Percentiles rank a stretch among this genome's conserved stretches.
These are phyloP conservation scores for Castanea crenata DNA, from an alignment of 306 rosid species.

Conservation along the genomic window DNA sequence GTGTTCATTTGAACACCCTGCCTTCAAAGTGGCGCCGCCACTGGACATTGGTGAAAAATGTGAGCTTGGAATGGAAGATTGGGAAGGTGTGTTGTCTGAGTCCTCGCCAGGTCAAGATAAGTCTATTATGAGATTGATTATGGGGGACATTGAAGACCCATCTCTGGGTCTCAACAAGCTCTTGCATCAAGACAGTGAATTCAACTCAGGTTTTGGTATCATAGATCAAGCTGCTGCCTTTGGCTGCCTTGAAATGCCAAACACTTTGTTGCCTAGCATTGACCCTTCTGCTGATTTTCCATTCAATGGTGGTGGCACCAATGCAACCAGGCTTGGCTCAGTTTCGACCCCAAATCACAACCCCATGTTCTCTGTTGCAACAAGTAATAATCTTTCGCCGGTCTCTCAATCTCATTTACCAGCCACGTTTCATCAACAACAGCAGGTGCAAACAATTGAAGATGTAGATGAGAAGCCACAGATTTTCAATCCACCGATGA, in stretches of 20 bases:
- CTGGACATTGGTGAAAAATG: conserved; percentile 53
- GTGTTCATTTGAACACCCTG: no score
- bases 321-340: conserved; percentile 27
- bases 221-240: conserved; percentile 51
- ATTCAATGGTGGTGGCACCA: conserved; percentile 12
- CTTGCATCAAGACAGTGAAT: conserved; percentile 58
- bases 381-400: conserved; percentile 28
- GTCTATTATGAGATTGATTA: conserved; percentile 70
- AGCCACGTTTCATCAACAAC: conserved; percentile 33
- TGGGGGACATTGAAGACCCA: conserved; percentile 87
- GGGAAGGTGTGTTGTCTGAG: conserved; percentile 84
- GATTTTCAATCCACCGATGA: conserved; percentile 44
- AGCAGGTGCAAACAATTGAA: conserved; percentile 38
- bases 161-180: conserved; percentile 79
- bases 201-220: conserved; percentile 44
- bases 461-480: conserved; percentile 66
- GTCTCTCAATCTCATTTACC: conserved; percentile 35
- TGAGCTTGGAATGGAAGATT: conserved; percentile 78
- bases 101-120: conserved; percentile 69
- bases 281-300: conserved; percentile 53
- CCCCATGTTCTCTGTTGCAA: conserved; percentile 37
- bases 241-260: conserved; percentile 28
- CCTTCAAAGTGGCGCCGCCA: no score
- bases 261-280: conserved; percentile 35
- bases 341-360: conserved; percentile 21